A percentile compares a stretch with the other conserved stretches of the same genome.
These are phyloP conservation scores for Sedum album DNA, from an alignment of 164 flowering plant species.

Conservation along the genomic window DNA sequence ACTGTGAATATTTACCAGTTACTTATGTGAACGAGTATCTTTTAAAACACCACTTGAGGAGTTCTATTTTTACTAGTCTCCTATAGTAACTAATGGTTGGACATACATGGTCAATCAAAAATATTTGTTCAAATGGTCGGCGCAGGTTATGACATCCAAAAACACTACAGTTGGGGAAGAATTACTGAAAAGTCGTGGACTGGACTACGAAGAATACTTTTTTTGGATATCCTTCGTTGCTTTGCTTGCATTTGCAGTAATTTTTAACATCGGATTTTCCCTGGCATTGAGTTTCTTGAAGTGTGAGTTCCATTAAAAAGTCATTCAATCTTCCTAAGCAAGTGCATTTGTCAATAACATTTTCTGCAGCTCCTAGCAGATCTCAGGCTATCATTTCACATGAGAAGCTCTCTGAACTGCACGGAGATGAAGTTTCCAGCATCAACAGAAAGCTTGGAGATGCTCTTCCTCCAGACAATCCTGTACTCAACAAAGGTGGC, in stretches of 20 bases:
- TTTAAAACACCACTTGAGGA: background rate
- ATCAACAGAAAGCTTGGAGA: conserved; percentile 13
- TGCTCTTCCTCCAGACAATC: conserved; percentile 7
- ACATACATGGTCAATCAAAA: background rate
- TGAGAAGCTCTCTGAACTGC: conserved; percentile 37
- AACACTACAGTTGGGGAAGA: conserved; percentile 39
- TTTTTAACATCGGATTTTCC: conserved; percentile 42
- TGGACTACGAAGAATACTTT: conserved; percentile 30
- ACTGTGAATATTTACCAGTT: background rate
- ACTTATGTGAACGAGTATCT: background rate
- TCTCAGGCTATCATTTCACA: conserved; percentile 49
- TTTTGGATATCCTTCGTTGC: conserved; percentile 55
- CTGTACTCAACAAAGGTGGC: conserved; percentile 28
- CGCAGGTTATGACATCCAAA: conserved; percentile 12
- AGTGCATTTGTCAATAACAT: too few species aligned
- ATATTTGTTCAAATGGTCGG: background rate
- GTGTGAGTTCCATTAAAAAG: conserved; percentile 30
- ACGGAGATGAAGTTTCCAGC: conserved; percentile 19
- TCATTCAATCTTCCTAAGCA: background rate
- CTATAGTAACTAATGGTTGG: background rate
- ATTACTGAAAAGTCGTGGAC: conserved; percentile 39
- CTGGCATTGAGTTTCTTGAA: conserved; percentile 43
- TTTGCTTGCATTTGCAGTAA: conserved; percentile 36
- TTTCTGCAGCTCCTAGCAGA: conserved; percentile 35
- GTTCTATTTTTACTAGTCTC: background rate